Conservation (phyloP, 768 basidiomycete genomes). For the Galerina sulciceps region DNA sequence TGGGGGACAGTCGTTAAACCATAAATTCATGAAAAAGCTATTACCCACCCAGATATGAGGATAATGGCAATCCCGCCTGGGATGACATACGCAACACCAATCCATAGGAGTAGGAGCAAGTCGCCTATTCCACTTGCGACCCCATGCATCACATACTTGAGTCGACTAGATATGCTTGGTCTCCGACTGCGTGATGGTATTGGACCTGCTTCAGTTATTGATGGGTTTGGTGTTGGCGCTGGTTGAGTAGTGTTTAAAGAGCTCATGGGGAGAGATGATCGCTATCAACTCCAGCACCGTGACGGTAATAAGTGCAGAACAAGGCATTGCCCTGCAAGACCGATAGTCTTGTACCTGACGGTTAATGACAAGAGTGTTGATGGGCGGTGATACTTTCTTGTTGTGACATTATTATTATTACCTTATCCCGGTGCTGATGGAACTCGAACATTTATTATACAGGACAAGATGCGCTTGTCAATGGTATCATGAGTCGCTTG, state of each 20-base stretch:
- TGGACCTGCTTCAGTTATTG: not conserved
- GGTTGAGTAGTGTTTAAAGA: not conserved
- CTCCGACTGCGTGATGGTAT: no score
- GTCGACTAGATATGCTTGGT: not conserved
- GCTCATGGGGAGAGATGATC: not conserved
- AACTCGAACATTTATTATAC: no score
- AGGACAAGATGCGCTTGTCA: no score
- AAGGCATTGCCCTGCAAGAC: no score
- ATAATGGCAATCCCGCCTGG: not conserved
- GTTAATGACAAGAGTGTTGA: no score
- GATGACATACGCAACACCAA: not conserved
- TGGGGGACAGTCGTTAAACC: not conserved
- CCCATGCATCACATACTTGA: not conserved
- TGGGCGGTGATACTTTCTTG: no score
- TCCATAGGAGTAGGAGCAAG: not conserved
- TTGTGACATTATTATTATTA: no score
- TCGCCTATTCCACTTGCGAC: not conserved
- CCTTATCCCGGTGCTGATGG: no score
- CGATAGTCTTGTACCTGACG: no score
- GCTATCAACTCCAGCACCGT: no score
- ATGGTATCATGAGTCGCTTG: no score
- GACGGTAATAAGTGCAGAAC: no score
- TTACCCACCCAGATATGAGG: not conserved
- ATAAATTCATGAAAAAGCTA: not conserved
- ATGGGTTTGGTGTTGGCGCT: not conserved